These are phyloP conservation scores for Brassica carinata DNA, from an alignment of 345 rosid genomes.

Conservation along the genomic window DNA sequence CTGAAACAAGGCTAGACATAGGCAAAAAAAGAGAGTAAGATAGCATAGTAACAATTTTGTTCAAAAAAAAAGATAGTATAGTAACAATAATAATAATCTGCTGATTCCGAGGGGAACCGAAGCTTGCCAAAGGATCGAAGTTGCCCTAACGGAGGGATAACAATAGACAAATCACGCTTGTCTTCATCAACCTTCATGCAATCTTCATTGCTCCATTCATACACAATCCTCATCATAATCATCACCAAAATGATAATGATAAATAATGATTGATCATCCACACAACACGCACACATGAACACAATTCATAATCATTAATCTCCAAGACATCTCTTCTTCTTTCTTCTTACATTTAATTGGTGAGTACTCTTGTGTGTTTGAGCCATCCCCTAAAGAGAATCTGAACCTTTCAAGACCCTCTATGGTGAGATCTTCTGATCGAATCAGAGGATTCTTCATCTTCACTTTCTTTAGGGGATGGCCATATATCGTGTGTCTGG, in stretches of 20 bases:
- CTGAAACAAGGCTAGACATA: too few species aligned
- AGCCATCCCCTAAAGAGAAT: slow-evolving; percentile 37
- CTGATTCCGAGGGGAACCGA: slow-evolving; percentile 52
- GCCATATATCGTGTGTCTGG: slow-evolving; percentile 23
- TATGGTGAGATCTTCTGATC: slow-evolving; percentile 32
- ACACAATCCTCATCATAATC: slow-evolving; percentile 35
- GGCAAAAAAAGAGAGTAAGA: too few species aligned
- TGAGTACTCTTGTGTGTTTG: slow-evolving; percentile 28
- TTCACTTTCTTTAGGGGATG: slow-evolving; percentile 31
- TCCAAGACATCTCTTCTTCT: background rate
- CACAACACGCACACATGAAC: slow-evolving; percentile 26
- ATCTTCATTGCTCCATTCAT: slow-evolving; percentile 47
- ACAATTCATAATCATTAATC: slow-evolving; percentile 9
- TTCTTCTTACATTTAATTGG: slow-evolving; percentile 33
- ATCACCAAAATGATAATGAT: slow-evolving; percentile 15
- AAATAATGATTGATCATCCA: slow-evolving; percentile 12
- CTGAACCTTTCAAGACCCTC: slow-evolving; percentile 21
- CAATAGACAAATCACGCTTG: slow-evolving; percentile 34
- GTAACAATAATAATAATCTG: too few species aligned
- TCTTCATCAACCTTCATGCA: slow-evolving; percentile 47
- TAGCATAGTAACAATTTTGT: too few species aligned
- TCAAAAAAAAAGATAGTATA: too few species aligned
- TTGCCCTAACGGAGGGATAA: slow-evolving; percentile 47
- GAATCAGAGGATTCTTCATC: too few species aligned
- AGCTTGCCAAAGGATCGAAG: slow-evolving; percentile 52